Conservation (phyloP, 257 asterid genomes). For the Ilex asprella region DNA sequence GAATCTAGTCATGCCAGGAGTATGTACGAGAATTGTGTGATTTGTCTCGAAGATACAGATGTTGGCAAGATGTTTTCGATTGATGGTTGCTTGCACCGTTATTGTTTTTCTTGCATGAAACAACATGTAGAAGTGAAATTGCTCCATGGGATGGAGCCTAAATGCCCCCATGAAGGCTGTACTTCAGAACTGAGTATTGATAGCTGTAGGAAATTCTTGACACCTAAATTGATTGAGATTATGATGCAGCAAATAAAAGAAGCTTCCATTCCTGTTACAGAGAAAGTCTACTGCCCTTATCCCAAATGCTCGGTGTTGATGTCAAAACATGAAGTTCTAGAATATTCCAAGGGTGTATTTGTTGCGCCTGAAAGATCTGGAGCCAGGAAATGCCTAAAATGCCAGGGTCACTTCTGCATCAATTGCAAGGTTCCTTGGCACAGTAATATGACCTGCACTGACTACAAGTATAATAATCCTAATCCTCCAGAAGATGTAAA, state of each 20-base stretch:
- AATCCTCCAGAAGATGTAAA: constrained; percentile 43
- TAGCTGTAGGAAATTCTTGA: constrained; percentile 52
- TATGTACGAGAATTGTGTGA: constrained; percentile 52
- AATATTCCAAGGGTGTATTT: constrained; percentile 19
- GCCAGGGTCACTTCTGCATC: constrained; percentile 48
- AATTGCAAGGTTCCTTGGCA: constrained; percentile 82
- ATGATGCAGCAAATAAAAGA: constrained; percentile 56
- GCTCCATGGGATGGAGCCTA: constrained; percentile 58
- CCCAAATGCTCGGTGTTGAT: constrained; percentile 74
- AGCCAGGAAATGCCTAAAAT: constrained; percentile 43
- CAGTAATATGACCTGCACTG: constrained; percentile 36
- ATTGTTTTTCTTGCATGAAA: constrained; percentile 82
- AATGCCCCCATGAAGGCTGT: constrained; percentile 61
- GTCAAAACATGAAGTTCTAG: constrained; percentile 54
- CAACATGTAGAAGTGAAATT: constrained; percentile 82
- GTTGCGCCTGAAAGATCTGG: constrained; percentile 22
- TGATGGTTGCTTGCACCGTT: constrained; percentile 63
- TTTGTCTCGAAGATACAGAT: constrained; percentile 62
- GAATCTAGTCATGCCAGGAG: constrained; percentile 33
- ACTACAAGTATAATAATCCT: constrained; percentile 38
- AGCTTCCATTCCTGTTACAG: constrained; percentile 55
- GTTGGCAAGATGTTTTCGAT: constrained; percentile 40
- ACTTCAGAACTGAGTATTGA: constrained; percentile 35
- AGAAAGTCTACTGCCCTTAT: constrained; percentile 71
- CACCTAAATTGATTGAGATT: constrained; percentile 44